Conservation (phyloP, 768 basidiomycete genomes). For the Leccinum ochraceum region DNA sequence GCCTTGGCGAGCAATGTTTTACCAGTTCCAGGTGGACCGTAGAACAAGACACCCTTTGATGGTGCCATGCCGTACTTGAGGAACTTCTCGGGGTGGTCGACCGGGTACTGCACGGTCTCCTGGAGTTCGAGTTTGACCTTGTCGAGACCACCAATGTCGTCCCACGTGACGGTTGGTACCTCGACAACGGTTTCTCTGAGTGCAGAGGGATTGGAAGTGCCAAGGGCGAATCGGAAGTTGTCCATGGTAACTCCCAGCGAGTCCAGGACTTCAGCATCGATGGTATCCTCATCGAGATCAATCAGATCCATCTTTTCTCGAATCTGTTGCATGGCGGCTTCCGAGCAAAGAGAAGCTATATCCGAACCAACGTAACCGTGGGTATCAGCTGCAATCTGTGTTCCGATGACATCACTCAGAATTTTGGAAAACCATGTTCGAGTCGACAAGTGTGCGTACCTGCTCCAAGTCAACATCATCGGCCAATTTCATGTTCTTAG, state of each 20-base stretch:
- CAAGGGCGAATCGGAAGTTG: slow-evolving; percentile 99
- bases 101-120: slow-evolving; percentile 99
- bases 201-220: slow-evolving; percentile 96
- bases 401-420: slow-evolving; percentile 9
- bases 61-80: slow-evolving; percentile 99
- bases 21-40: slow-evolving; percentile 99
- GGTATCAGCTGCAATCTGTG: slow-evolving; percentile 94
- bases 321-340: slow-evolving; percentile 99
- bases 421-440: neutral
- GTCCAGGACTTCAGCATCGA: slow-evolving; percentile 98
- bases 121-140: slow-evolving; percentile 99
- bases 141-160: slow-evolving; percentile 98
- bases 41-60: slow-evolving; percentile 99
- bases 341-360: slow-evolving; percentile 95
- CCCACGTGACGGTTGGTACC: slow-evolving; percentile 98
- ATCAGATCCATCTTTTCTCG: slow-evolving; percentile 99
- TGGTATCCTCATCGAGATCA: slow-evolving; percentile 95
- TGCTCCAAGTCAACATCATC: slow-evolving; percentile 98
- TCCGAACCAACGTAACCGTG: slow-evolving; percentile 99
- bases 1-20: slow-evolving; percentile 99
- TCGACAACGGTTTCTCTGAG: slow-evolving; percentile 99
- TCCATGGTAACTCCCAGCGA: slow-evolving; percentile 99
- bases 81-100: slow-evolving; percentile 99
- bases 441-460: slow-evolving; percentile 37
- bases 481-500: slow-evolving; percentile 98